Conservation (phyloP, 1,284 basidiomycete species). For the Ceratobasidium sp. region DNA sequence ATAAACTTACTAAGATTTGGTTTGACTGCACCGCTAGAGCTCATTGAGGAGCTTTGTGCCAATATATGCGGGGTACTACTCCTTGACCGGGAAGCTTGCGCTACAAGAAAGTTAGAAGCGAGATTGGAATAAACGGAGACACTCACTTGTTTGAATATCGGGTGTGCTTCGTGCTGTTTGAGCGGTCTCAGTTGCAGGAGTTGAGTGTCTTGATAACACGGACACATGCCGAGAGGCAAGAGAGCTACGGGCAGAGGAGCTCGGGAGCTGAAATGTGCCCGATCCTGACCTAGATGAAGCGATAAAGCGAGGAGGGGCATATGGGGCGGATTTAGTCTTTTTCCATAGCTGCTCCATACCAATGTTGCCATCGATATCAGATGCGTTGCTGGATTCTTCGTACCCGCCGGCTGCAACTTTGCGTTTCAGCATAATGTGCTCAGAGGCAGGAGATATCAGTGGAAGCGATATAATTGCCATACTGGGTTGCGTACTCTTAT, state of each 20-base stretch:
- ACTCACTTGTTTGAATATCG: not conserved
- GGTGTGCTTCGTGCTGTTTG: not conserved
- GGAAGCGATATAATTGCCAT: not conserved
- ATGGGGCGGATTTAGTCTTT: not conserved
- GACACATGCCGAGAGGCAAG: not conserved
- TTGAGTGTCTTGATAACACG: not conserved
- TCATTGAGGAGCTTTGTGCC: too few species aligned
- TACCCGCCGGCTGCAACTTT: conserved; percentile 5
- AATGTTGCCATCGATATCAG: not conserved
- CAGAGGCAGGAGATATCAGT: not conserved
- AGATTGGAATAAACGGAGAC: not conserved
- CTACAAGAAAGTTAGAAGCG: too few species aligned
- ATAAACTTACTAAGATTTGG: too few species aligned
- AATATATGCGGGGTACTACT: too few species aligned
- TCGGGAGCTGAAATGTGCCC: not conserved
- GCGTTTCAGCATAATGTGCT: not conserved
- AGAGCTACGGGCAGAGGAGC: not conserved
- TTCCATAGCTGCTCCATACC: not conserved
- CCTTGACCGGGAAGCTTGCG: too few species aligned
- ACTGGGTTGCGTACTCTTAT: too few species aligned
- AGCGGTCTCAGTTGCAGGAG: not conserved
- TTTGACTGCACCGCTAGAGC: too few species aligned
- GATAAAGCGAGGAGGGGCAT: not conserved
- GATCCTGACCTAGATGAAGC: not conserved
- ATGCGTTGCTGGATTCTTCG: conserved; percentile 3